These are phyloP conservation scores for Calonectria henricotiae DNA, from an alignment of 2,329 filamentous ascomycete genomes.

Conservation along the genomic window DNA sequence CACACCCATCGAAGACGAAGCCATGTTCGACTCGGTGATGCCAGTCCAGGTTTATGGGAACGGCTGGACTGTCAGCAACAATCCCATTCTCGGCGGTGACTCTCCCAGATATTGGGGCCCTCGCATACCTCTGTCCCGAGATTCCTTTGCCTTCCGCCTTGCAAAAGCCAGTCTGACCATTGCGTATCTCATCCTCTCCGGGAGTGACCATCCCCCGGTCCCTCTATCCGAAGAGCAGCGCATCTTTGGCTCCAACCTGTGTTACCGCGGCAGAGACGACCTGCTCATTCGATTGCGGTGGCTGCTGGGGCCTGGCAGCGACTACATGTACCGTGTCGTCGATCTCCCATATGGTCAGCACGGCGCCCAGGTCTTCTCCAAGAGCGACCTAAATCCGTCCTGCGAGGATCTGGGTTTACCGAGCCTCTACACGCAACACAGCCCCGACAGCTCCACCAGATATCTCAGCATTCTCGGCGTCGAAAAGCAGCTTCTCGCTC, in stretches of 20 bases:
- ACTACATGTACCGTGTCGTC: constrained; percentile 50
- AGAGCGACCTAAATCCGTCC: constrained; percentile 43
- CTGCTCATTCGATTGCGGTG: constrained; percentile 49
- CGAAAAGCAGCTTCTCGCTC: constrained; percentile 50
- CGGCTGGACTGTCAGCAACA: constrained; percentile 46
- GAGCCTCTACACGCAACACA: constrained; percentile 39
- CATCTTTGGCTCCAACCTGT: constrained; percentile 44
- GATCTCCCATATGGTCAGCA: constrained; percentile 51
- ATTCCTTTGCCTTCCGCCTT: constrained; percentile 48
- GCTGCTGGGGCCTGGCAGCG: constrained; percentile 46
- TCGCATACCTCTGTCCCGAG: constrained; percentile 35
- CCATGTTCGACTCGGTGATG: constrained; percentile 25
- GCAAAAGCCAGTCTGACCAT: constrained; percentile 42
- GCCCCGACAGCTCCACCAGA: constrained; percentile 15
- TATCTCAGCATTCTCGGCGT: constrained; percentile 50
- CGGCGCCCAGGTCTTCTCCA: constrained; percentile 46
- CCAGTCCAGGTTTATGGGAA: constrained; percentile 49
- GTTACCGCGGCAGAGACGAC: constrained; percentile 44
- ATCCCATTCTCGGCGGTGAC: constrained; percentile 29
- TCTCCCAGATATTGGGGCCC: constrained; percentile 26
- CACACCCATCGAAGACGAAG: constrained; percentile 20
- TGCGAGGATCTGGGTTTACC: constrained; percentile 46
- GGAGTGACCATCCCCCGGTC: constrained; percentile 29
- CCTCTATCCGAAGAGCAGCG: constrained; percentile 38
- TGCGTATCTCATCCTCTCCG: constrained; percentile 47